Evolutionary conservation across 768 basidiomycete genomes (phyloP).

Genomic region (Mrakia blollopis): DNA sequence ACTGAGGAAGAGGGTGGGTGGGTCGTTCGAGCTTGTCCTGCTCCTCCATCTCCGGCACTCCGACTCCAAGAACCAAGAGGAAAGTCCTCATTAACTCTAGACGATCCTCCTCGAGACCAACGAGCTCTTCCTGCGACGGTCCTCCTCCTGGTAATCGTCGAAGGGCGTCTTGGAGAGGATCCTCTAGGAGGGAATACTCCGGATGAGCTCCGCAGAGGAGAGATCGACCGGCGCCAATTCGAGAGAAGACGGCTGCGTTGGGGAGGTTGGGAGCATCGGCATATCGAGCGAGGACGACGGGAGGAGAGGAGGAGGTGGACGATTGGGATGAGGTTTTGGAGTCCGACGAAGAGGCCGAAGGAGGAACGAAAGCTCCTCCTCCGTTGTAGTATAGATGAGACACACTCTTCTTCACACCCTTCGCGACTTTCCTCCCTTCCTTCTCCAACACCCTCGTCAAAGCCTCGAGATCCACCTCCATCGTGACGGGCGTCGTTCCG

Average conservation of each 20-base stretch:
- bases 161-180: constrained; percentile 41
- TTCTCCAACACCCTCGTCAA: constrained; percentile 31
- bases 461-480: constrained; percentile 38
- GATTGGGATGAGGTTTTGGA: constrained; percentile 8
- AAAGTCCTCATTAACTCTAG: constrained; percentile 7
- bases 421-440: constrained; percentile 6
- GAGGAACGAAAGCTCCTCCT: constrained; percentile 47
- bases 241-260: constrained; percentile 46
- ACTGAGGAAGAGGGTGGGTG: constrained; percentile 56
- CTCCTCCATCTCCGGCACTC: constrained; percentile 6
- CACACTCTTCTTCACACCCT: not conserved
- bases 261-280: constrained; percentile 38
- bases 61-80: not conserved
- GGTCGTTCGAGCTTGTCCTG: constrained; percentile 40
- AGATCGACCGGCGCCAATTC: constrained; percentile 51
- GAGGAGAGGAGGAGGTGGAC: constrained; percentile 31
- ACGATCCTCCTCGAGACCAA: constrained; percentile 38
- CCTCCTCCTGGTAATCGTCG: not conserved
- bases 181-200: constrained; percentile 54
- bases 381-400: constrained; percentile 50
- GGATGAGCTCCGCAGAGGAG: constrained; percentile 57
- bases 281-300: constrained; percentile 47
- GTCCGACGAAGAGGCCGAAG: not conserved
- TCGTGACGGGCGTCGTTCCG: constrained; percentile 46
- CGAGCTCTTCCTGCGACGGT: constrained; percentile 33